Percentiles rank a stretch among this genome's conserved stretches.
Conservation (phyloP, 1,139 yeast species). For the Suhomyces chickasaworum region DNA sequence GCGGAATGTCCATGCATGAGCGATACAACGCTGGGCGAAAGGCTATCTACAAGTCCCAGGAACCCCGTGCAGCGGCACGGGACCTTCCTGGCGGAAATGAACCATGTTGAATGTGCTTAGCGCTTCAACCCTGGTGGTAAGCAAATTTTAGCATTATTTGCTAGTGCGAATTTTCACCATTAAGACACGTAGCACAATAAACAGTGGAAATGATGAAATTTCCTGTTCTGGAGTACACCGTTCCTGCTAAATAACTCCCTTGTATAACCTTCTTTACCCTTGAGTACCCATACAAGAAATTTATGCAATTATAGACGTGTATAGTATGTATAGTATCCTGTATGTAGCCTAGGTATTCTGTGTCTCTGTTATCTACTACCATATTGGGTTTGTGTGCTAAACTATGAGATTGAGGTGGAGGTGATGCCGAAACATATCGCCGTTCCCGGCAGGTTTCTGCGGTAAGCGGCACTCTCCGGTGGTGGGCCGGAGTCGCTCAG, state of each 20-base stretch:
- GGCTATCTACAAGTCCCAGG: background rate
- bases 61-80: background rate
- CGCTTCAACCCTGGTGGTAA: background rate
- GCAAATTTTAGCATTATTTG: too few species aligned
- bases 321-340: too few species aligned
- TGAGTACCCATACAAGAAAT: background rate
- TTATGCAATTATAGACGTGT: too few species aligned
- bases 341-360: background rate
- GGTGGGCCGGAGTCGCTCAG: background rate
- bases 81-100: background rate
- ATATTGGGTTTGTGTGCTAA: background rate
- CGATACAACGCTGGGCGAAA: background rate
- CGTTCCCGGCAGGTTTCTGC: background rate
- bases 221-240: background rate
- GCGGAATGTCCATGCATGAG: background rate
- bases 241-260: background rate
- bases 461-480: background rate
- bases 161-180: background rate
- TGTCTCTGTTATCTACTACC: background rate
- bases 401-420: background rate
- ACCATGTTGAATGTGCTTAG: background rate
- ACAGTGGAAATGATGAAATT: background rate
- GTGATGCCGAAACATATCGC: background rate
- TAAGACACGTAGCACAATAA: background rate
- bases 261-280: background rate